Conservation (phyloP, 2,329 filamentous ascomycete species). For the Fusarium heterosporum region DNA sequence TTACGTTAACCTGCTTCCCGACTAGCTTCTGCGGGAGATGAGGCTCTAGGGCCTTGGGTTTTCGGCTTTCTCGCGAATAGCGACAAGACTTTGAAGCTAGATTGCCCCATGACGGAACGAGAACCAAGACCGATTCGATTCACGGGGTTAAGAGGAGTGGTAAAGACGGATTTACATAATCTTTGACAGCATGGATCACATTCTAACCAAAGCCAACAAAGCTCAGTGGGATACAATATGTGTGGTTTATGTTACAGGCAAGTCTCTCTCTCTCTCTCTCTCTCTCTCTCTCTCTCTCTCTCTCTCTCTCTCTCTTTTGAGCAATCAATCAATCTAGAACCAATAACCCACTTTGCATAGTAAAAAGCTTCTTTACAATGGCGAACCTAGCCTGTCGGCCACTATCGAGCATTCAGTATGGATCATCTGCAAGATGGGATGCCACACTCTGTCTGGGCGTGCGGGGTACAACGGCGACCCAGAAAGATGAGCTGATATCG, state of each 20-base stretch:
- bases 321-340: too few species aligned
- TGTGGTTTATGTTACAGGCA: too few species aligned
- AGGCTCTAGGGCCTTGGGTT: conserved; percentile 33
- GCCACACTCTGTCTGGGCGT: conserved; percentile 27
- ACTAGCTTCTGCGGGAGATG: conserved; percentile 40
- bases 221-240: too few species aligned
- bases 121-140: not conserved
- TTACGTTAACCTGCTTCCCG: conserved; percentile 37
- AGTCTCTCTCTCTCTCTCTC: too few species aligned
- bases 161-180: not conserved
- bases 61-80: conserved; percentile 27
- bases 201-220: not conserved
- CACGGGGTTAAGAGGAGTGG: too few species aligned
- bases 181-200: not conserved
- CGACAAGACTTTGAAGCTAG: conserved; percentile 2
- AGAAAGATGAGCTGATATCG: conserved; percentile 17
- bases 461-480: conserved; percentile 26
- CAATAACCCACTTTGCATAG: not conserved
- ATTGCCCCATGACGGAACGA: conserved; percentile 33
- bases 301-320: too few species aligned
- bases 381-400: conserved; percentile 12
- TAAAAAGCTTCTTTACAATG: conserved; percentile 34
- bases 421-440: conserved; percentile 35
- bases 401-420: conserved; percentile 16
- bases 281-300: too few species aligned